Percentiles rank a stretch among this genome's conserved stretches.
Conservation (phyloP, 176 grass and related monocot species). For the Aegilops speltoides region DNA sequence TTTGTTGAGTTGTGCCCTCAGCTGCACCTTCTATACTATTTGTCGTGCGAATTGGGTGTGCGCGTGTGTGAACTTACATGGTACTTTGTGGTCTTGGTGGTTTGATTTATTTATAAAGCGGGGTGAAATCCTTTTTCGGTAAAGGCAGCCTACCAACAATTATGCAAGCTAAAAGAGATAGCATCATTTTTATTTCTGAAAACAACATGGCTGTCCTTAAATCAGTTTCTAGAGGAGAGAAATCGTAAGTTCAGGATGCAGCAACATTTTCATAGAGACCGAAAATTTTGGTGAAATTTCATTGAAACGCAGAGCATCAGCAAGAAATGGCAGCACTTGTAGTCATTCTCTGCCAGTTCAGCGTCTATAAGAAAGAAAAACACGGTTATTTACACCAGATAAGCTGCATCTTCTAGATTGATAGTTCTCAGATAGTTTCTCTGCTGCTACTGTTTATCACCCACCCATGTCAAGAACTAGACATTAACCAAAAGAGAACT, state of each 20-base stretch:
- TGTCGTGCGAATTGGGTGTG: no score
- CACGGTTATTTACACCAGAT: slow-evolving; percentile 10
- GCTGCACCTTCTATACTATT: no score
- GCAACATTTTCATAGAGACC: neutral
- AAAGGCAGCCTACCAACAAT: neutral
- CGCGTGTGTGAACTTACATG: no score
- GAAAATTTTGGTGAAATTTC: neutral
- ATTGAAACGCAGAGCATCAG: neutral
- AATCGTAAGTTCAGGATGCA: neutral
- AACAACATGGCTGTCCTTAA: neutral
- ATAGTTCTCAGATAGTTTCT: slow-evolving; percentile 21
- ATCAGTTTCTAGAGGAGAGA: neutral
- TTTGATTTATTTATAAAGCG: no score
- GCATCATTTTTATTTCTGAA: neutral
- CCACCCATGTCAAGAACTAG: slow-evolving; percentile 32
- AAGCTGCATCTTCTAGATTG: neutral
- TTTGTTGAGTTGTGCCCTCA: no score
- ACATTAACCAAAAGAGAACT: slow-evolving; percentile 5
- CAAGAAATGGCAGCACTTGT: neutral
- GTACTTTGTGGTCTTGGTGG: no score
- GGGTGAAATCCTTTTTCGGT: no score
- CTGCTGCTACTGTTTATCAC: slow-evolving; percentile 16
- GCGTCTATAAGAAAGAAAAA: neutral
- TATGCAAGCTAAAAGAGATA: neutral
- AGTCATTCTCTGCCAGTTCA: neutral